Base-by-base conservation (phyloP, 352 stramenopile genomes). In the Phytopythium helicoides region DNA sequence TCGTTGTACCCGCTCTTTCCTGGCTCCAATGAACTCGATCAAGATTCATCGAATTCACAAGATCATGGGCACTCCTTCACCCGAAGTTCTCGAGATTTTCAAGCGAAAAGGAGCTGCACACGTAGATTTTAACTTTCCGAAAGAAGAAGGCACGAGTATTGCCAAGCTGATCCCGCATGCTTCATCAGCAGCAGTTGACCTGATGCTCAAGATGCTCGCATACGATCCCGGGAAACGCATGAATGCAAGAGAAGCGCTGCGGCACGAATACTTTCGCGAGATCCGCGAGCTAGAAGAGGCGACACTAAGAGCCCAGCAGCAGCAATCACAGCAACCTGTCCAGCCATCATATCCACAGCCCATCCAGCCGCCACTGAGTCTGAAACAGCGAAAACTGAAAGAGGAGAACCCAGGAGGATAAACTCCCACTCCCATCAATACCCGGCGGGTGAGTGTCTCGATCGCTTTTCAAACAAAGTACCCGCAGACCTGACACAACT, bases 11-110 rank as follows among this genome's bases (percentile, higher is more conserved):
- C 94, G 48, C 76, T 98, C 1, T 98, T 98, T 53, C 95, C 94
- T 0, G 95, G 93, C 22, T 89, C 87, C 1, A 97, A 98, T 50
- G 95, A 98, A 56, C 71, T 96, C 12, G 95, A 98, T 60, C 93
- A n/a, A 98, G 76, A 98, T 98, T 56, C 87, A 97, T 44, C 72
- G 91, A 38, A 96, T 98, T 51, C 94, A 98, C 75, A 97, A 95
- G 59, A 90, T 98, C 44, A 62, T 98, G 8, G 95, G 94, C 23
- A 98, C 93, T 19, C 95, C 95, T 2, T 51, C 76, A 3, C 66
- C 71, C 14, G 81, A 94, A 26, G 66, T 97, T 1, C 71, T 98
- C 19, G 69, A 89, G 45, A 91, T 96, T 37, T 96, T 98, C 52
- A 95, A 95, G 42, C 73, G 82, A 18, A 87, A 97, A 50, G 94